Conservation (phyloP, 768 basidiomycete species). For the Termitomyces sp. region DNA sequence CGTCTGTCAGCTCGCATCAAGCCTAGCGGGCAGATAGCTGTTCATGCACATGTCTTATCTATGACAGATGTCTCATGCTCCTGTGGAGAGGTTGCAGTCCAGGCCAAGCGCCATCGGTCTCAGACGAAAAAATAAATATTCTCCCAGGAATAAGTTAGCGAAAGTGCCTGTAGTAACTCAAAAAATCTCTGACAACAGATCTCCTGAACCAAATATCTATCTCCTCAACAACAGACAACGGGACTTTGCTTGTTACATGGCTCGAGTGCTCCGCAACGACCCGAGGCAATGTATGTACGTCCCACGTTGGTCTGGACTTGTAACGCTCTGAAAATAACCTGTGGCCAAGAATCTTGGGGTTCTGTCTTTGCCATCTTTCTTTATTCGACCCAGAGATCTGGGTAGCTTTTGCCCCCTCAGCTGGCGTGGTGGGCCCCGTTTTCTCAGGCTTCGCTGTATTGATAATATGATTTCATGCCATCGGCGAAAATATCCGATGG, state of each 20-base stretch:
- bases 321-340: not conserved
- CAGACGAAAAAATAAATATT: not conserved
- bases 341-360: not conserved
- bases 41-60: no score
- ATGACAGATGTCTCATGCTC: not conserved
- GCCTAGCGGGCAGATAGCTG: not conserved
- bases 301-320: no score
- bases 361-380: not conserved
- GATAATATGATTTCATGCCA: not conserved
- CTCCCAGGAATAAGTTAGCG: not conserved
- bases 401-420: not conserved
- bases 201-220: not conserved
- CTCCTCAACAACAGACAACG: not conserved
- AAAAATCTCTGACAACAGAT: not conserved
- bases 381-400: not conserved
- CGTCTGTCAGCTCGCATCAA: not conserved
- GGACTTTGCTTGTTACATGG: not conserved
- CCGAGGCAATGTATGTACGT: not conserved
- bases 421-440: not conserved
- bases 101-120: not conserved
- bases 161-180: not conserved
- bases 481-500: slow-evolving; percentile 1
- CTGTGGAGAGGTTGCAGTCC: not conserved
- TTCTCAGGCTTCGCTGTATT: not conserved
- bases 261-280: not conserved